Conservation (phyloP, 1,139 yeast genomes). For the Yamadazyma atmosphaerica region DNA sequence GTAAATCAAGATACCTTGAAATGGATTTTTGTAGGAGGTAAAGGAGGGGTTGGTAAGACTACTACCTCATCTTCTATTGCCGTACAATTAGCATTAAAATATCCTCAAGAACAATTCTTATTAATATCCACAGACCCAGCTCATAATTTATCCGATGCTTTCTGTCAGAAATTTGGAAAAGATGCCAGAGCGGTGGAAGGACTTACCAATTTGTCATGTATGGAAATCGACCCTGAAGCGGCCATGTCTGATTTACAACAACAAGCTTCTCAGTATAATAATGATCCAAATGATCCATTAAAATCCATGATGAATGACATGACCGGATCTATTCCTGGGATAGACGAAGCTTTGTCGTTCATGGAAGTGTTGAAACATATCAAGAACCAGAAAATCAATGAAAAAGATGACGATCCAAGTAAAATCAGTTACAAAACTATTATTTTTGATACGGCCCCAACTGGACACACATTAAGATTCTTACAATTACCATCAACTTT, state of each 20-base stretch:
- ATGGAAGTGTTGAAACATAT: constrained; percentile 98
- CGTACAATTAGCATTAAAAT: constrained; percentile 79
- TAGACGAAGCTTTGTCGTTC: constrained; percentile 94
- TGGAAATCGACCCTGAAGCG: constrained; percentile 98
- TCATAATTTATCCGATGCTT: constrained; percentile 94
- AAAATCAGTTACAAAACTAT: constrained; percentile 68
- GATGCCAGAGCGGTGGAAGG: constrained; percentile 95
- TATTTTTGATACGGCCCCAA: constrained; percentile 97
- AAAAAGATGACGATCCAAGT: constrained; percentile 26
- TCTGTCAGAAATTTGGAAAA: constrained; percentile 95
- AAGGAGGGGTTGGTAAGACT: constrained; percentile 99
- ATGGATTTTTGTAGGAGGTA: constrained; percentile 98
- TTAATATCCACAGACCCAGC: constrained; percentile 98
- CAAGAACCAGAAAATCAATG: constrained; percentile 60
- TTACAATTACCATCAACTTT: constrained; percentile 90
- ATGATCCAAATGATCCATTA: constrained; percentile 60
- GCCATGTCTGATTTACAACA: constrained; percentile 87
- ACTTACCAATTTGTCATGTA: constrained; percentile 81
- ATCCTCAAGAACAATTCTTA: constrained; percentile 78
- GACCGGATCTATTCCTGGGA: constrained; percentile 95
- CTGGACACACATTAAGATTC: constrained; percentile 95
- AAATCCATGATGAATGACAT: constrained; percentile 82
- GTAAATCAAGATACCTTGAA: constrained; percentile 69
- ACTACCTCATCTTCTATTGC: constrained; percentile 96
- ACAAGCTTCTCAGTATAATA: constrained; percentile 55